Percentiles rank a stretch among this genome's conserved stretches.
phyloP scores from a whole-genome alignment of 2,329 filamentous ascomycete genomes.

The Curvularia spicifera region DNA sequence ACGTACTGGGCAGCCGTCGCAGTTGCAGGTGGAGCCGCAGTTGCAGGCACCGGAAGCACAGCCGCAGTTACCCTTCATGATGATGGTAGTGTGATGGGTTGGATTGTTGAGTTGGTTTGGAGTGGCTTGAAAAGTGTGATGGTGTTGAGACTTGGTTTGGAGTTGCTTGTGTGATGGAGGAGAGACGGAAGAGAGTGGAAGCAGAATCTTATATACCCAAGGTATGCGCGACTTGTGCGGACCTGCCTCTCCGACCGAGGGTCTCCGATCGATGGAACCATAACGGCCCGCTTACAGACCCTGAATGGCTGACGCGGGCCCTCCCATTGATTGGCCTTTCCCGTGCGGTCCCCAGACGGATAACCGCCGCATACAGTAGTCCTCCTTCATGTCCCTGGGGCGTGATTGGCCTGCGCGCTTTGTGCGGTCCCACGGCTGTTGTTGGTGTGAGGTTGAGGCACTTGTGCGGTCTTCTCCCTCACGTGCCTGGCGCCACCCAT shows the following conservation, averaged over 20 bases:
- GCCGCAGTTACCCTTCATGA: constrained; percentile 35
- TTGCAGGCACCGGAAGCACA: constrained; percentile 34
- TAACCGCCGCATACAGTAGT: background rate
- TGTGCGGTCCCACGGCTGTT: constrained; percentile 6
- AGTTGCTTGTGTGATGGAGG: constrained; percentile 1
- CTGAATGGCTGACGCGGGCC: background rate
- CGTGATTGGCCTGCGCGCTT: constrained; percentile 6
- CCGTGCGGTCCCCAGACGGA: background rate
- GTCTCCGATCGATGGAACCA: background rate
- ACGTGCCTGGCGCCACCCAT: background rate
- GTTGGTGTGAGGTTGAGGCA: constrained; percentile 9
- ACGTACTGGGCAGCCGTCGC: constrained; percentile 39
- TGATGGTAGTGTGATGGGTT: constrained; percentile 3
- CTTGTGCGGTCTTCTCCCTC: constrained; percentile 18
- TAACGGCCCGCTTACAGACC: constrained; percentile 7
- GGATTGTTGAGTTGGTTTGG: constrained; percentile 3
- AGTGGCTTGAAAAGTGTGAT: background rate
- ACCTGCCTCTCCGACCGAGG: constrained; percentile 2
- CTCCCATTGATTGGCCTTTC: background rate
- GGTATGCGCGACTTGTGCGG: constrained; percentile 33
- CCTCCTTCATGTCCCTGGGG: background rate
- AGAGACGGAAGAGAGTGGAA: background rate
- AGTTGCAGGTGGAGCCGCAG: constrained; percentile 34
- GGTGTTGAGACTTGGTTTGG: background rate
- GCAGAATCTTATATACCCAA: constrained; percentile 20